These are phyloP conservation scores for Bipolaris victoriae DNA, from an alignment of 2,329 filamentous ascomycete genomes.

Conservation along the genomic window DNA sequence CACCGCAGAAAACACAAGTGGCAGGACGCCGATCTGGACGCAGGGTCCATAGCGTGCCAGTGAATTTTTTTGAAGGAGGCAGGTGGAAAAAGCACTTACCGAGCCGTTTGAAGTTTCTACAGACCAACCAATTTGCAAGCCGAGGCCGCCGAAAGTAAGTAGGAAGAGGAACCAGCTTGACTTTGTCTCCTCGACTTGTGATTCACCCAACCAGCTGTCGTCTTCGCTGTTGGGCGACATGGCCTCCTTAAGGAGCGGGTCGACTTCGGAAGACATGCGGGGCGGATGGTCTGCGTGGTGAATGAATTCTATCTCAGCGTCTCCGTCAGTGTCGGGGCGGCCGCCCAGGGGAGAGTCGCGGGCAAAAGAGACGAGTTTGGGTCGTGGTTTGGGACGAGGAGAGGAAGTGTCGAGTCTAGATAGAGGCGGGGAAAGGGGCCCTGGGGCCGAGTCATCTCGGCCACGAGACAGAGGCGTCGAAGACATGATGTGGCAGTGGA, in stretches of 20 bases:
- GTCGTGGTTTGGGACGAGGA: conserved; percentile 25
- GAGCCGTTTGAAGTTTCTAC: conserved; percentile 94
- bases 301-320: conserved; percentile 34
- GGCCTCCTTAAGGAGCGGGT: conserved; percentile 42
- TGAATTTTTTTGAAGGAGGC: not conserved
- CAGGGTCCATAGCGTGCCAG: conserved; percentile 10
- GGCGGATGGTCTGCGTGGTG: conserved; percentile 46
- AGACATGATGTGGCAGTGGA: conserved; percentile 19
- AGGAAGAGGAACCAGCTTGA: conserved; percentile 85
- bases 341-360: conserved; percentile 33
- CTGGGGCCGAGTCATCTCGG: conserved; percentile 20
- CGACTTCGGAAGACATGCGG: conserved; percentile 40
- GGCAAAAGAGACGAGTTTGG: conserved; percentile 48
- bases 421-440: conserved; percentile 21
- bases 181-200: conserved; percentile 69
- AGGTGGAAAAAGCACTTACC: conserved; percentile 48
- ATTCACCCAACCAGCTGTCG: conserved; percentile 51
- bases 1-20: not conserved
- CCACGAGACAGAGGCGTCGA: conserved; percentile 10
- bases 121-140: conserved; percentile 91
- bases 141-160: conserved; percentile 84
- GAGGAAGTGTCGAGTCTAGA: conserved; percentile 26
- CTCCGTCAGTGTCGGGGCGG: conserved; percentile 23
- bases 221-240: conserved; percentile 40
- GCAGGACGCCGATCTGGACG: conserved; percentile 1